These are phyloP conservation scores for Fusarium sp. DNA, from an alignment of 2,329 filamentous ascomycete genomes.

Conservation along the genomic window DNA sequence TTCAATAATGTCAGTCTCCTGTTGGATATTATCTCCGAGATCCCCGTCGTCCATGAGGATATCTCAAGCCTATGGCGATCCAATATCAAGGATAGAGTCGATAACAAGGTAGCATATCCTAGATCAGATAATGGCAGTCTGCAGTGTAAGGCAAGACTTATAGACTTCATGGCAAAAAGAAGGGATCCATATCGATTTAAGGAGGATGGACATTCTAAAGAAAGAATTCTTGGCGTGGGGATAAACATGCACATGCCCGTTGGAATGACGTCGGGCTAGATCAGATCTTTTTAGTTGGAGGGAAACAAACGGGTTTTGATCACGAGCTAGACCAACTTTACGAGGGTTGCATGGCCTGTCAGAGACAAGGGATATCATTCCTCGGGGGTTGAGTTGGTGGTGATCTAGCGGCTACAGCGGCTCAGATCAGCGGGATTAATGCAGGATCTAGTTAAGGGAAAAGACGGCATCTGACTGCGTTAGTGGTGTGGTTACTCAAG, in stretches of 20 bases:
- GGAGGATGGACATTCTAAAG: neutral
- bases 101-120: neutral
- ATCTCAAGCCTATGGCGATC: neutral
- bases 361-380: slow-evolving; percentile 9
- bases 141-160: neutral
- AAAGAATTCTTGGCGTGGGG: slow-evolving; percentile 8
- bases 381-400: neutral
- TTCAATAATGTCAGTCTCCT: slow-evolving; percentile 44
- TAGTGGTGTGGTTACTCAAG: neutral
- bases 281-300: neutral
- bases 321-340: slow-evolving; percentile 13
- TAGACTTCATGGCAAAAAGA: neutral
- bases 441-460: neutral
- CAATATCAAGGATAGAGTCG: neutral
- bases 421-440: neutral
- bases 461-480: neutral
- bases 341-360: neutral
- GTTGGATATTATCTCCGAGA: slow-evolving; percentile 48
- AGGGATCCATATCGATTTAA: neutral
- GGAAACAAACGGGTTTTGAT: slow-evolving; percentile 9
- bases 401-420: slow-evolving; percentile 11
- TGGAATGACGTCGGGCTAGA: slow-evolving; percentile 14
- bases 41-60: slow-evolving; percentile 52
- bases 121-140: neutral
- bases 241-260: neutral